Percentiles rank a stretch among this genome's conserved stretches.
phyloP scores from a whole-genome alignment of 768 basidiomycete genomes.

The Tulasnella sp. region DNA sequence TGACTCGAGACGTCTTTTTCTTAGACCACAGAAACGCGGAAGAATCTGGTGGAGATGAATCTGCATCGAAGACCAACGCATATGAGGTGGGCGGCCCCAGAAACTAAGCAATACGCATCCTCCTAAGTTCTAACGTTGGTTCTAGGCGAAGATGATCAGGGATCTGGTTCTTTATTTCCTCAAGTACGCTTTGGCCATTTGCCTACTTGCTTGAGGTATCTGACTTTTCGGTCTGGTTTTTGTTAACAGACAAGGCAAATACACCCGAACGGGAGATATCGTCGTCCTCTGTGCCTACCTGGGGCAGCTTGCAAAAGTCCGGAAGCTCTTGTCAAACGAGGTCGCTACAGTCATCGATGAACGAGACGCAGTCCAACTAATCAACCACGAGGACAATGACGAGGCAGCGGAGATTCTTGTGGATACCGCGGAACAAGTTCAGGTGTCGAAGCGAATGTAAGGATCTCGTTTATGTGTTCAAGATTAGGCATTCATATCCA shows the following conservation, averaged over 20 bases:
- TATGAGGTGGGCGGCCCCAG: conserved; percentile 50
- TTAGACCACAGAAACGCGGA: conserved; percentile 64
- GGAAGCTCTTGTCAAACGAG: conserved; percentile 43
- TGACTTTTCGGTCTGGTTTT: not conserved
- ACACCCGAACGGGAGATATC: conserved; percentile 47
- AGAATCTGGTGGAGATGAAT: conserved; percentile 56
- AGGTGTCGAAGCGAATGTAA: conserved; percentile 51
- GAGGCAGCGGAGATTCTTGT: conserved; percentile 28
- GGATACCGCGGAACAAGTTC: conserved; percentile 42
- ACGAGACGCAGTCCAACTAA: conserved; percentile 57
- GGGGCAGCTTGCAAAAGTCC: conserved; percentile 47
- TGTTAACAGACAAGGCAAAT: conserved; percentile 45
- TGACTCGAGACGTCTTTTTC: conserved; percentile 64
- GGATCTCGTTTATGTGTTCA: conserved; percentile 27
- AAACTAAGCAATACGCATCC: conserved; percentile 29
- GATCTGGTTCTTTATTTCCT: conserved; percentile 54
- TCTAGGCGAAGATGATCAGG: conserved; percentile 45
- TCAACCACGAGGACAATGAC: conserved; percentile 43
- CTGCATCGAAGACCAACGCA: conserved; percentile 58
- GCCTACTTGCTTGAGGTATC: not conserved
- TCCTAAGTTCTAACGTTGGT: not conserved
- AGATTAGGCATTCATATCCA: not conserved
- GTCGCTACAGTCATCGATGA: conserved; percentile 67
- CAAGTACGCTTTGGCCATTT: conserved; percentile 32
- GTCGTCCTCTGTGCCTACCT: conserved; percentile 54